Evolutionary conservation across 2,329 filamentous ascomycete genomes (phyloP).

Genomic region (Trichoderma guizhouense): DNA sequence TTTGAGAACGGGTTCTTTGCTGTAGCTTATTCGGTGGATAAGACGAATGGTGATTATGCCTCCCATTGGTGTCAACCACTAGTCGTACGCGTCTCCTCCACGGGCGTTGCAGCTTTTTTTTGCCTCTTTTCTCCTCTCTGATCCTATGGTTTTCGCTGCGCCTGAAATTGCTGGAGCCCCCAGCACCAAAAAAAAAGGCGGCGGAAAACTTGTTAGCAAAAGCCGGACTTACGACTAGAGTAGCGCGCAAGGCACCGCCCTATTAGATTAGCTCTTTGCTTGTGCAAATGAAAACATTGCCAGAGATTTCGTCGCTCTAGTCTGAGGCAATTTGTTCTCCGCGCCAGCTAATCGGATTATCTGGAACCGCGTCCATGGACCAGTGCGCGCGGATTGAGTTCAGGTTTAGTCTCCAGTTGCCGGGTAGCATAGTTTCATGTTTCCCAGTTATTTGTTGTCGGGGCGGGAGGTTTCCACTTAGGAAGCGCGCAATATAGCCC

Average conservation of each 20-base stretch:
- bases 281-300: background rate
- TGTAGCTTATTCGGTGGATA: background rate
- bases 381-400: background rate
- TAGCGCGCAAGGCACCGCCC: background rate
- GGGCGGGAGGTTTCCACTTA: background rate
- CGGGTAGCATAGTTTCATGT: background rate
- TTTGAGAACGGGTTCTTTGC: background rate
- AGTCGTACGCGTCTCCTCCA: background rate
- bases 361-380: background rate
- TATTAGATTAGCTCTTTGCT: background rate
- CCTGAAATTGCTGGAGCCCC: background rate
- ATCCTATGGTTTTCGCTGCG: background rate
- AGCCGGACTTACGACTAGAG: background rate
- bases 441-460: background rate
- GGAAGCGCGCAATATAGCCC: background rate
- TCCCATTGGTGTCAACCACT: background rate
- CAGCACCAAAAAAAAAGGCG: background rate
- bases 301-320: background rate
- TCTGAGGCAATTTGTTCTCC: slow-evolving; percentile 7
- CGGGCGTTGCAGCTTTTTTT: background rate
- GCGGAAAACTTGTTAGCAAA: background rate
- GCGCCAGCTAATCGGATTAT: background rate
- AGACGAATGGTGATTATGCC: background rate
- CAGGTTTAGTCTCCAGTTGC: background rate
- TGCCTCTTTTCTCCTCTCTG: background rate